phyloP scores from a whole-genome alignment of 768 basidiomycete genomes.

The Suillus weaverae region DNA sequence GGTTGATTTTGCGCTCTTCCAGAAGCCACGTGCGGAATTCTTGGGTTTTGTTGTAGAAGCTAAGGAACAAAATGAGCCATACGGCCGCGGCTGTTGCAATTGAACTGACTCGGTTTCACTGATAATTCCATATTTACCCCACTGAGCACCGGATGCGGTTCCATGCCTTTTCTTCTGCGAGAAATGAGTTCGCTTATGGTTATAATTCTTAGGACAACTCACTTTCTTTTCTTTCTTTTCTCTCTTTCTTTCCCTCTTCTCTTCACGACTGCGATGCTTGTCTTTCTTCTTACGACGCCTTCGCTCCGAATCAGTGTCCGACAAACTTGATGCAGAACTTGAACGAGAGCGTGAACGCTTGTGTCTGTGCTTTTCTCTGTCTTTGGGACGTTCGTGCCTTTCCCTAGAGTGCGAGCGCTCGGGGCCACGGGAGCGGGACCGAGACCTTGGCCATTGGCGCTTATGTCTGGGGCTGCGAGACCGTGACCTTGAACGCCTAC shows the following conservation, averaged over 20 bases:
- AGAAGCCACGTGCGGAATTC: constrained; percentile 94
- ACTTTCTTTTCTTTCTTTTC: constrained; percentile 76
- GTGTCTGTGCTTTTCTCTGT: constrained; percentile 29
- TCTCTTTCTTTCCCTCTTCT: constrained; percentile 54
- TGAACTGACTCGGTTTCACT: constrained; percentile 75
- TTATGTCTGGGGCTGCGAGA: constrained; percentile 7
- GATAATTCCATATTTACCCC: constrained; percentile 92
- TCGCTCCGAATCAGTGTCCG: constrained; percentile 35
- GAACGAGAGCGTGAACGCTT: constrained; percentile 38
- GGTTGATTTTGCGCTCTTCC: constrained; percentile 89
- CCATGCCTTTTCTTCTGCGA: constrained; percentile 59
- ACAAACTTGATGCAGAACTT: constrained; percentile 44
- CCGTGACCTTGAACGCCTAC: constrained; percentile 6
- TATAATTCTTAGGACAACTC: constrained; percentile 29
- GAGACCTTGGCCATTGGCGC: neutral
- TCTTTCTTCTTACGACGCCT: constrained; percentile 46
- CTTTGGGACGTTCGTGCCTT: constrained; percentile 25
- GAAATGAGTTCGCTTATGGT: neutral
- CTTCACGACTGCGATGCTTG: constrained; percentile 44
- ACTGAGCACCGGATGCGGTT: constrained; percentile 53
- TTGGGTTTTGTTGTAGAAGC: constrained; percentile 77
- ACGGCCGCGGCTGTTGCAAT: constrained; percentile 7
- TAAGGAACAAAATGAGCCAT: constrained; percentile 31
- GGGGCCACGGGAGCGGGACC: constrained; percentile 26
- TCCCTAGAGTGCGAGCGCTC: constrained; percentile 34